A percentile compares a stretch with the other conserved stretches of the same genome.
phyloP scores from a whole-genome alignment of 1,284 basidiomycete species.

The Stygiomarasmius scandens region DNA sequence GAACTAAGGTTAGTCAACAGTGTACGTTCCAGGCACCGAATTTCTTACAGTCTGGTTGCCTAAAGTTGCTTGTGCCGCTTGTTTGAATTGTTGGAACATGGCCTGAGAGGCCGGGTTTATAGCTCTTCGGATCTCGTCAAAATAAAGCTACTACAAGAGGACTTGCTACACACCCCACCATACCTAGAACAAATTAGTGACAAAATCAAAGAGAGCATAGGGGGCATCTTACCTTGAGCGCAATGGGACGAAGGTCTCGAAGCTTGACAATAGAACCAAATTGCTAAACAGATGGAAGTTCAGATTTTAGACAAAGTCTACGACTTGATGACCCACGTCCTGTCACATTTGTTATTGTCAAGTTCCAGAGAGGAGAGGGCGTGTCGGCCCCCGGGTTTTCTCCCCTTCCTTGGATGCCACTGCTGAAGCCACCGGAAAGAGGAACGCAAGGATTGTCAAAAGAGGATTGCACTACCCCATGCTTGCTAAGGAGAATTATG shows the following conservation, averaged over 20 bases:
- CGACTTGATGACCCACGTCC: slow-evolving; percentile 25
- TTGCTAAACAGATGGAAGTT: slow-evolving; percentile 22
- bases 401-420: slow-evolving; percentile 21
- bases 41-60: slow-evolving; percentile 27
- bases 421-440: slow-evolving; percentile 26
- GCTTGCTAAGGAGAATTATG: slow-evolving; percentile 13
- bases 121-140: slow-evolving; percentile 22
- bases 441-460: slow-evolving; percentile 25
- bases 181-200: slow-evolving; percentile 16
- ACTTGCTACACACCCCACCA: slow-evolving; percentile 35
- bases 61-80: slow-evolving; percentile 30
- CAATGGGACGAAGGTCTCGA: slow-evolving; percentile 29
- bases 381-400: neutral
- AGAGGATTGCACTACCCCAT: slow-evolving; percentile 25
- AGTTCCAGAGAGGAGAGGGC: slow-evolving; percentile 23
- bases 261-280: slow-evolving; percentile 34
- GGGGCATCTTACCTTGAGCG: slow-evolving; percentile 17
- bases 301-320: neutral
- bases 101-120: slow-evolving; percentile 38
- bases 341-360: slow-evolving; percentile 30
- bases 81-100: slow-evolving; percentile 25
- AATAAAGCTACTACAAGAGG: neutral
- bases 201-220: neutral
- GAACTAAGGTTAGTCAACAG: slow-evolving; percentile 2
- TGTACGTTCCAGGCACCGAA: too few species aligned